Evolutionary conservation across 768 basidiomycete genomes (phyloP).

Genomic region (Pilatotrama ljubarskyi): DNA sequence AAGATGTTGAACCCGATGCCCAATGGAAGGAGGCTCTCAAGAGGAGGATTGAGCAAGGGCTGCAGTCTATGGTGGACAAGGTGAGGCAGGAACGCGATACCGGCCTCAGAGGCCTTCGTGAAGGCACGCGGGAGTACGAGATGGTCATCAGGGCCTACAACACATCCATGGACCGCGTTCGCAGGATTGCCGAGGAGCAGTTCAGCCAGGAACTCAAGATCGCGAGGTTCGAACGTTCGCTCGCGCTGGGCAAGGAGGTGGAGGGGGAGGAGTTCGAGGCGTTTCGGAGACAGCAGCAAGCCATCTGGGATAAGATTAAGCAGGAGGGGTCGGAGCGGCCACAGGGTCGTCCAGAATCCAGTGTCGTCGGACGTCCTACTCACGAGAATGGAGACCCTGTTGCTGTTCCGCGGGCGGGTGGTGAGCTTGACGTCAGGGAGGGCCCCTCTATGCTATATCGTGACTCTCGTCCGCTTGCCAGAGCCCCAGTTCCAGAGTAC

Average conservation of each 20-base stretch:
- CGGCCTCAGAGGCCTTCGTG: slow-evolving; percentile 45
- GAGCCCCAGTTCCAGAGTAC: slow-evolving; percentile 11
- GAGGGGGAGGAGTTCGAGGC: slow-evolving; percentile 33
- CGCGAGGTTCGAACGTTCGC: slow-evolving; percentile 14
- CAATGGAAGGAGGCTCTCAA: slow-evolving; percentile 51
- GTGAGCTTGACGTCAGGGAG: slow-evolving; percentile 18
- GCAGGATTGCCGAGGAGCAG: slow-evolving; percentile 46
- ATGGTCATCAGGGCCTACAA: slow-evolving; percentile 42
- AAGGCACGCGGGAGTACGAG: slow-evolving; percentile 35
- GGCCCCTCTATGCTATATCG: slow-evolving; percentile 9
- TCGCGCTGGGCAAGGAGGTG: slow-evolving; percentile 19
- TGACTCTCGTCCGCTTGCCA: slow-evolving; percentile 15
- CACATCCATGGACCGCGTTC: slow-evolving; percentile 45
- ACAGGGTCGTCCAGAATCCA: slow-evolving; percentile 9
- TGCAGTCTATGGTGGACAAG: slow-evolving; percentile 50
- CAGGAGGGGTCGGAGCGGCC: slow-evolving; percentile 27
- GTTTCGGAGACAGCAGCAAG: slow-evolving; percentile 40
- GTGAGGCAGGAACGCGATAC: slow-evolving; percentile 58
- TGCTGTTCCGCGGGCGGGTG: slow-evolving; percentile 6
- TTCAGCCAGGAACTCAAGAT: slow-evolving; percentile 29
- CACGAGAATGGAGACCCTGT: slow-evolving; percentile 15
- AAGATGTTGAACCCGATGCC: slow-evolving; percentile 50
- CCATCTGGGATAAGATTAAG: slow-evolving; percentile 52
- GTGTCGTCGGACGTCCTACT: background rate
- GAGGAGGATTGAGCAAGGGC: slow-evolving; percentile 51